Base-by-base conservation (phyloP, 2,329 filamentous ascomycete genomes). In the Epicoccum nigrum region DNA sequence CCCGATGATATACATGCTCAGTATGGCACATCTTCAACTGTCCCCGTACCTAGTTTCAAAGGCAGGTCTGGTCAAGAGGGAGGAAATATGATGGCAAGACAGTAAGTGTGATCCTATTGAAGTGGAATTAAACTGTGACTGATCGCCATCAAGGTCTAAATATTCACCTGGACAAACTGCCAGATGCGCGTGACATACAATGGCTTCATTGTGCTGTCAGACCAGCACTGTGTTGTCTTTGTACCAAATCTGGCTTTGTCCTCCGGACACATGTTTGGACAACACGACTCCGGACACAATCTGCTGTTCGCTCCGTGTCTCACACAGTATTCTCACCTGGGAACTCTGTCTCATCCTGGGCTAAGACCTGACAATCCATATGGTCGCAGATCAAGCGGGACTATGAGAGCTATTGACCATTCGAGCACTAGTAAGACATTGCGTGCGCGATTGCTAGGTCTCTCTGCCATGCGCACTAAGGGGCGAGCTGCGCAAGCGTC, bases 1-100 rank as follows among this genome's bases (percentile, higher is more conserved):
- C 44, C 34, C 20, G 53, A 41, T 71, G 68, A 34, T 64, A 72
- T 23, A 70, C 62, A 48, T 69, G 53, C 50, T 70, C 62, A 4
- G 63, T 62, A 32, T 65, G 56, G 52, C 70, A 73, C 69, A 72
- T 72, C n/a, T 15, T 31, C 45, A 13, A 4, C 4, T 2, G 16
- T 17, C 5, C 16, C n/a, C 31, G 6, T 6, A 19, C 16, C 7
- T 13, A 8, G 17, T 7, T 12, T 13, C 16, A n/a, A 15, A 8
- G 27, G 1, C 11, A n/a, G 16, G 12, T 16, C 20, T 7, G 25
- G 7, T 30, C 7, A 30, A 13, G 25, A 28, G 19, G 11, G 7
- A 25, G 17, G 12, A 13, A 2, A 11, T 27, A 13, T 30, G 12
- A 9, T 30, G 28, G 13, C 28, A 17, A 12, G 16, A 35, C 12